phyloP scores from a whole-genome alignment of 2,329 filamentous ascomycete species.

The Cercospora sesami region DNA sequence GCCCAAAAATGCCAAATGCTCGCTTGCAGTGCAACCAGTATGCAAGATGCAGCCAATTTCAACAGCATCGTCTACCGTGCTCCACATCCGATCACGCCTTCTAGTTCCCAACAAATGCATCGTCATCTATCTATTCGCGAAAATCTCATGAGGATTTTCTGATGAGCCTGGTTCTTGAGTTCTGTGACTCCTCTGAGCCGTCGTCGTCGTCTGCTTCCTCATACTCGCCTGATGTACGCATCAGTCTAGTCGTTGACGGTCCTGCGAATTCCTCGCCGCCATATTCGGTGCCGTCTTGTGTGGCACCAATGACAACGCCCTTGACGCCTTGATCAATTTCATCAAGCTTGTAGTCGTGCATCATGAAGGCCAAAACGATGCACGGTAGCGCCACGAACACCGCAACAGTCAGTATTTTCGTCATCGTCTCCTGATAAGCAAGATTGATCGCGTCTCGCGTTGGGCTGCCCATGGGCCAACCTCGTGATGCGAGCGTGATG shows the following conservation, averaged over 20 bases:
- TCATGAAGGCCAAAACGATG: constrained; percentile 56
- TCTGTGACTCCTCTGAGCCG: constrained; percentile 23
- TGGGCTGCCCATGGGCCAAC: constrained; percentile 58
- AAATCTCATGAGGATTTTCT: constrained; percentile 23
- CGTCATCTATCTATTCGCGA: constrained; percentile 8
- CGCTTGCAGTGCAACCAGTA: constrained; percentile 12
- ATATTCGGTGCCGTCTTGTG: constrained; percentile 25
- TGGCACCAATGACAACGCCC: constrained; percentile 45
- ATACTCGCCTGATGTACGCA: constrained; percentile 18
- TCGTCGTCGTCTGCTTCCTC: constrained; percentile 23
- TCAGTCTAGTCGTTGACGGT: constrained; percentile 22
- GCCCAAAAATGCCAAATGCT: constrained; percentile 7
- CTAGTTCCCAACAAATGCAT: constrained; percentile 16
- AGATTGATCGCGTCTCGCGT: constrained; percentile 62
- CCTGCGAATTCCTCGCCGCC: constrained; percentile 29
- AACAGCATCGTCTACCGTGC: neutral
- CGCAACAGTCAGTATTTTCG: constrained; percentile 57
- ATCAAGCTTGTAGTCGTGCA: constrained; percentile 61
- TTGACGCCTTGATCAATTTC: constrained; percentile 48
- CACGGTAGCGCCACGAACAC: constrained; percentile 58
- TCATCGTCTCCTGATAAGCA: constrained; percentile 67
- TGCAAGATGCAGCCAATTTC: constrained; percentile 15
- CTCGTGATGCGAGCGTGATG: constrained; percentile 50
- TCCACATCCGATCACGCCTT: constrained; percentile 16
- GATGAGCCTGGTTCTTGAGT: constrained; percentile 25